These are phyloP conservation scores for Paspalum notatum DNA, from an alignment of 176 grass and related monocot species.

Conservation along the genomic window DNA sequence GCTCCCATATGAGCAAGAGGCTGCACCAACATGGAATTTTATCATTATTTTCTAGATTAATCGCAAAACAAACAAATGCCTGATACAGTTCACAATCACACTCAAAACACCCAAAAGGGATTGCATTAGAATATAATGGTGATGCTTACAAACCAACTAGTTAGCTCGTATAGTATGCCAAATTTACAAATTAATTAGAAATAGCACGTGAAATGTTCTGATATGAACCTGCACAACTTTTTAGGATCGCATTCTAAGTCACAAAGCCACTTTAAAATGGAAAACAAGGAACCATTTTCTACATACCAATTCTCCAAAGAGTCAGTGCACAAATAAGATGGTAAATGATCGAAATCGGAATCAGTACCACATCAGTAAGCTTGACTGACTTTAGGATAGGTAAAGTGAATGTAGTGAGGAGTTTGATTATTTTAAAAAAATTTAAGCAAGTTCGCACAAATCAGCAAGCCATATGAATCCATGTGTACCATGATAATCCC, in stretches of 20 bases:
- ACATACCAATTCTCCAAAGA: background rate
- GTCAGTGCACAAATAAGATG: background rate
- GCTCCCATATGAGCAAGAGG: slow-evolving; percentile 94
- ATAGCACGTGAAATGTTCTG: background rate
- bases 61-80: slow-evolving; percentile 13
- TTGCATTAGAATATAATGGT: slow-evolving; percentile 1
- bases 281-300: background rate
- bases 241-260: background rate
- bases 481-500: background rate
- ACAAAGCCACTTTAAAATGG: background rate
- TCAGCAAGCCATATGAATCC: background rate
- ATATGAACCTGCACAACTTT: background rate
- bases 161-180: background rate
- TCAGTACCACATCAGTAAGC: slow-evolving; percentile 28
- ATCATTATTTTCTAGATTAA: background rate
- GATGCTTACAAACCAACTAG: slow-evolving; percentile 8
- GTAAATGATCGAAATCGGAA: background rate
- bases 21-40: slow-evolving; percentile 43
- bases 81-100: background rate
- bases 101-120: background rate
- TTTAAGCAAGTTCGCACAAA: background rate
- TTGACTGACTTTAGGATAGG: slow-evolving; percentile 4
- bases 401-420: background rate
- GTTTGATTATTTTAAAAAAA: background rate
- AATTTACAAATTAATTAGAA: background rate